Evolutionary conservation across 257 asterid genomes (phyloP), one percentile per base, ranked within the genome.

Genomic region (Gynochthodes officinalis): DNA sequence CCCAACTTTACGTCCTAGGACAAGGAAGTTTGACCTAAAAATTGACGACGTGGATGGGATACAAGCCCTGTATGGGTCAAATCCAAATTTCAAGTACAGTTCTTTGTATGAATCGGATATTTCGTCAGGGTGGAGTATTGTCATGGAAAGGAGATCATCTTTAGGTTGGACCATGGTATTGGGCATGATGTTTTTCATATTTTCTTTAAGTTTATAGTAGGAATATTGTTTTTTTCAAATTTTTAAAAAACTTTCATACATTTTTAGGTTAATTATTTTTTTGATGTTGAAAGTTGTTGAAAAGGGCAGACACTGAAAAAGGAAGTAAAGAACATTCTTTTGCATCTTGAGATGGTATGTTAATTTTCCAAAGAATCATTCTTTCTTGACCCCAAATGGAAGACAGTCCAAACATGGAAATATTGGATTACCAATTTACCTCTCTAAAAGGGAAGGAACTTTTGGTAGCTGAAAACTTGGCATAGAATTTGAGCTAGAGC

Each of bases 11-110:
- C 85, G 87, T 62, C 96, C 96, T 16, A 87, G 98, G 79, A 83
- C 86, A 0, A 87, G 76, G 82, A 93, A 91, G 80, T 87, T 83
- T 84, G 93, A 81, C 69, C 90, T 93, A 27, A 86, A 75, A n/a
- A 54, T 69, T 40, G 98, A 94, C 87, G 98, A 94, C 80, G 96
- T 94, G 86, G 84, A 49, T 49, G 98, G 95, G 33, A 74, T 94
- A 40, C 96, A 89, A 60, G 87, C 91, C 0, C 21, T 94, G 23
- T 94, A 94, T 49, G 98, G 98, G 83, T 83, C 93, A 9, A 91
- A 89, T 79, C 98, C 96, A 35, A 86, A 87, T 79, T 89, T 84
- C 57, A 81, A 72, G 30, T 81, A 76, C 28, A 82, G 82, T 25
- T 74, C 97, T 18, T 70, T 82, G 27, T 69, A 85, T n/a, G 86